These are phyloP conservation scores for Solanum corneliomulleri DNA, from an alignment of 257 asterid species.

Conservation along the genomic window DNA sequence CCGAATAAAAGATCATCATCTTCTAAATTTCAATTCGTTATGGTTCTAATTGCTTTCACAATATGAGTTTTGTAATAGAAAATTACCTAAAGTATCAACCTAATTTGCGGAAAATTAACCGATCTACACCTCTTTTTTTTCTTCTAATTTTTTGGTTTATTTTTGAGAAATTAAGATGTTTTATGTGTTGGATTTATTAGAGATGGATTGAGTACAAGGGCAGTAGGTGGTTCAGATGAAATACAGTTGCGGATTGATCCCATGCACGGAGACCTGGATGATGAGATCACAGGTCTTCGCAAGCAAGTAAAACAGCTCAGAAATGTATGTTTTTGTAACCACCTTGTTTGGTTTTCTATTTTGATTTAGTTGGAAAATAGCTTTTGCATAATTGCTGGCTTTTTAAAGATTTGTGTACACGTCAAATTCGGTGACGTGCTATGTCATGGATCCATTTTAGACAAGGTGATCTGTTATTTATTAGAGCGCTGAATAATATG, in stretches of 20 bases:
- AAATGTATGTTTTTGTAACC: constrained; percentile 21
- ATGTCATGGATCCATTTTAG: background rate
- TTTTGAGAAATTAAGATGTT: background rate
- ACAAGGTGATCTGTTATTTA: background rate
- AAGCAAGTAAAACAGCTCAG: constrained; percentile 75
- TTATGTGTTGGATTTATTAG: constrained; percentile 18
- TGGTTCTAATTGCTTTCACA: background rate
- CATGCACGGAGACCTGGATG: constrained; percentile 57
- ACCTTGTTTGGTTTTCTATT: background rate
- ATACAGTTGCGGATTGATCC: constrained; percentile 83
- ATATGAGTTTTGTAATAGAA: background rate
- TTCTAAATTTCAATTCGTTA: background rate
- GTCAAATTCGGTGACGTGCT: background rate
- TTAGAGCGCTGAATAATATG: background rate
- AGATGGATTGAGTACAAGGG: constrained; percentile 74
- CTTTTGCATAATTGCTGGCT: background rate
- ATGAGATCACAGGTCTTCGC: constrained; percentile 72
- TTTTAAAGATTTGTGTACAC: background rate
- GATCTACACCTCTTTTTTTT: background rate
- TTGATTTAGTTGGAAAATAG: background rate
- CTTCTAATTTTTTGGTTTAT: background rate
- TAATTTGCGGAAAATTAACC: background rate
- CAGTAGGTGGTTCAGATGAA: constrained; percentile 58
- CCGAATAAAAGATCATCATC: background rate
- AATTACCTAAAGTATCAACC: background rate